Percentiles rank a stretch among this genome's conserved stretches.
phyloP scores from a whole-genome alignment of 2,329 filamentous ascomycete genomes.

The Ascochyta koolunga region DNA sequence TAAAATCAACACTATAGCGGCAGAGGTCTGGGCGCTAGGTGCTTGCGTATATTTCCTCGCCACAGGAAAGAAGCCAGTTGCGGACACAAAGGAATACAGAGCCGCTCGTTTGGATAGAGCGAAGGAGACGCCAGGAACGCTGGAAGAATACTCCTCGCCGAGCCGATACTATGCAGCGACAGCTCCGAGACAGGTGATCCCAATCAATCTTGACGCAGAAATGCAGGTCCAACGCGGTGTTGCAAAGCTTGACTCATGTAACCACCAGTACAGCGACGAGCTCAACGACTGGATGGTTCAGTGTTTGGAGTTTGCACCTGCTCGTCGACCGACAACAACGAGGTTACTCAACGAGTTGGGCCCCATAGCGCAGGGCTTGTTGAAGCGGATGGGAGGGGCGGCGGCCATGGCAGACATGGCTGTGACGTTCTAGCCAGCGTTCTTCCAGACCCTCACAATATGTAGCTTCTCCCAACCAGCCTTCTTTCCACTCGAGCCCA shows the following conservation, averaged over 20 bases:
- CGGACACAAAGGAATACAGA: conserved; percentile 5
- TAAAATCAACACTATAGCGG: conserved; percentile 29
- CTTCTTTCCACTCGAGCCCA: conserved; percentile 81
- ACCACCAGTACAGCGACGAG: conserved; percentile 31
- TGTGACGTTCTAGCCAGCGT: conserved; percentile 14
- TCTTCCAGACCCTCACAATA: conserved; percentile 82
- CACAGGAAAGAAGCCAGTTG: conserved; percentile 23
- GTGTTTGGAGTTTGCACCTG: conserved; percentile 16
- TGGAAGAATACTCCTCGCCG: conserved; percentile 1
- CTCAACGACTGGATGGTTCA: conserved; percentile 36
- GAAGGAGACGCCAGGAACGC: background rate
- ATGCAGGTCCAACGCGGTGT: conserved; percentile 17
- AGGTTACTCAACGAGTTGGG: conserved; percentile 22
- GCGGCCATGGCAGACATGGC: conserved; percentile 28
- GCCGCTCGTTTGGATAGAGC: background rate
- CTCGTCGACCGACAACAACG: conserved; percentile 14
- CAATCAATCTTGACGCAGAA: conserved; percentile 29
- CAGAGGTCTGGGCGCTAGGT: conserved; percentile 43
- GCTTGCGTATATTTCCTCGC: conserved; percentile 41
- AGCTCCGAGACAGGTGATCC: conserved; percentile 25
- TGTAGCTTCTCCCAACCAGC: conserved; percentile 95
- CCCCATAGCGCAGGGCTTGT: conserved; percentile 14
- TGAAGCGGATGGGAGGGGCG: conserved; percentile 25
- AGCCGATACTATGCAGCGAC: conserved; percentile 24
- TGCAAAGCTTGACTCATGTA: background rate